A percentile compares a stretch with the other conserved stretches of the same genome.
Conservation (phyloP, 2,329 filamentous ascomycete genomes). For the Stagonosporopsis chrysanthemi region DNA sequence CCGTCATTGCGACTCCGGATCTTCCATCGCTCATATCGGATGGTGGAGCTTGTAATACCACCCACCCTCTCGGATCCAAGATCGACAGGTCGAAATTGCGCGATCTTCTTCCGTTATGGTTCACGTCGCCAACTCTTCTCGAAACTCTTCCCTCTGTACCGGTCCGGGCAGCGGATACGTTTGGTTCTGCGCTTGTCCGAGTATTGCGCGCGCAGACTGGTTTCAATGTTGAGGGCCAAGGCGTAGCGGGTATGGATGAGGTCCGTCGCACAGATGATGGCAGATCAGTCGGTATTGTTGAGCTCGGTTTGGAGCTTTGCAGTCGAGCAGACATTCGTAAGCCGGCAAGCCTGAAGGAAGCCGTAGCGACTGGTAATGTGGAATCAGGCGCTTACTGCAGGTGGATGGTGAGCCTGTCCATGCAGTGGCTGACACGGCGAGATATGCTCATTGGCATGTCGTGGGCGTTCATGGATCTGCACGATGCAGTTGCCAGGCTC, state of each 20-base stretch:
- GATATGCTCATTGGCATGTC: constrained; percentile 45
- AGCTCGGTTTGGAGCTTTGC: constrained; percentile 45
- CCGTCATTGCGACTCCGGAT: neutral
- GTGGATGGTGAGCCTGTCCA: constrained; percentile 25
- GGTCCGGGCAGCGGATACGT: constrained; percentile 41
- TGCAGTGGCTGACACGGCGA: constrained; percentile 29
- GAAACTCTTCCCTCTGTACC: constrained; percentile 50
- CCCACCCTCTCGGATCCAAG: neutral
- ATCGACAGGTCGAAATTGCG: constrained; percentile 9
- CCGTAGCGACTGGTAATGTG: constrained; percentile 35
- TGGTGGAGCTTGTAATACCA: no score
- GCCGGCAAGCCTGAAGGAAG: constrained; percentile 35
- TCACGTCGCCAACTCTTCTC: constrained; percentile 49
- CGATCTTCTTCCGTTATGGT: constrained; percentile 51
- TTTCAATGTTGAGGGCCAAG: constrained; percentile 46
- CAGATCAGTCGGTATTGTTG: constrained; percentile 40
- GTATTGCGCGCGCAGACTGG: constrained; percentile 53
- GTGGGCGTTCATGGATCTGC: constrained; percentile 42
- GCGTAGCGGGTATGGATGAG: constrained; percentile 54
- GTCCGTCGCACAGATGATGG: constrained; percentile 35
- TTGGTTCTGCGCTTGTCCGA: constrained; percentile 48
- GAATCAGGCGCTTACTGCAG: constrained; percentile 49
- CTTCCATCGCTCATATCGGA: neutral
- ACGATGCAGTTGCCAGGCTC: constrained; percentile 18
- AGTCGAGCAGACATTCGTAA: constrained; percentile 17